Conservation (phyloP, 164 flowering plant species). For the Malania oleifera region DNA sequence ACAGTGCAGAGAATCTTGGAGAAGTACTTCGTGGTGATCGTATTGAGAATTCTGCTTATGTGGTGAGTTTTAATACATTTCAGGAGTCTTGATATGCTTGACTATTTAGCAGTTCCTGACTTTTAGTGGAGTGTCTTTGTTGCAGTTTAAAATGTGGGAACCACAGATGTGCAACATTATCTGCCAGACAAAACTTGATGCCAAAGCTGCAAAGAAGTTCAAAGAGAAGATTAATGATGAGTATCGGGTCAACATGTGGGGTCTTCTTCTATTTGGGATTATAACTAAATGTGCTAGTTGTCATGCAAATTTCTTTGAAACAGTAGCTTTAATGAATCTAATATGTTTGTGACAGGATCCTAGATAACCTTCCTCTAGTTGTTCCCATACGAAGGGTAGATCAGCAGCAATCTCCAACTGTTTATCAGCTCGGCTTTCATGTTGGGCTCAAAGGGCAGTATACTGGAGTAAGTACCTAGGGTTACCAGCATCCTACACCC, state of each 20-base stretch:
- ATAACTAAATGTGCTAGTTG: neutral
- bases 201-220: neutral
- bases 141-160: constrained; percentile 9
- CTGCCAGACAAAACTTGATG: neutral
- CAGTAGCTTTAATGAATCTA: neutral
- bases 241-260: constrained; percentile 10
- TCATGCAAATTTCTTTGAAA: neutral
- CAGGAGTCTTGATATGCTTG: too few species aligned
- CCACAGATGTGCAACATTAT: neutral
- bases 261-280: neutral
- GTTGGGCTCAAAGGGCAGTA: constrained; percentile 6
- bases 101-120: neutral
- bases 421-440: constrained; percentile 6
- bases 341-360: neutral
- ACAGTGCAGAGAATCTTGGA: constrained; percentile 57
- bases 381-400: constrained; percentile 1
- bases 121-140: neutral
- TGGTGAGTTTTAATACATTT: constrained; percentile 20
- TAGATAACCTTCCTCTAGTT: constrained; percentile 8
- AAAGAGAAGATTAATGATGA: constrained; percentile 11
- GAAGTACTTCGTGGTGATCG: constrained; percentile 57
- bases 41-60: constrained; percentile 47
- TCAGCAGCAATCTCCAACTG: neutral
- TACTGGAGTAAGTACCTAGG: neutral
- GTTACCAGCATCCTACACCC: too few species aligned